phyloP scores from a whole-genome alignment of 2,329 filamentous ascomycete genomes.

The Rutstroemia sp. region DNA sequence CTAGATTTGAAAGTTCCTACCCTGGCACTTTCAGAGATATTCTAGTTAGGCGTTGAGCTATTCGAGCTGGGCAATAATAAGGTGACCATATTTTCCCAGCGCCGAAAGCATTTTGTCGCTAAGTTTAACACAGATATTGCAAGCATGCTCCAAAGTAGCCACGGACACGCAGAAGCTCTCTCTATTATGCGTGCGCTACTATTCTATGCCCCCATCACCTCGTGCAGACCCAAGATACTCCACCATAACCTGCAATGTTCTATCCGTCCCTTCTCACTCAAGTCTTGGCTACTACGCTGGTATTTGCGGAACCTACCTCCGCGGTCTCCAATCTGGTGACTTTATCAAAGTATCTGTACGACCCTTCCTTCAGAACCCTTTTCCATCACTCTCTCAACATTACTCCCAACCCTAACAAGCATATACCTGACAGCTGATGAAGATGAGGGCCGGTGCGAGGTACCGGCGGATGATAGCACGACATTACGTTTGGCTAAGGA shows the following conservation, averaged over 20 bases:
- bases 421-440: no score
- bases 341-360: not conserved
- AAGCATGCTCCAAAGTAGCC: not conserved
- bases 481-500: no score
- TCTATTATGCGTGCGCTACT: not conserved
- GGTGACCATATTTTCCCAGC: not conserved
- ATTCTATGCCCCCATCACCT: not conserved
- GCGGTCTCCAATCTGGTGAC: not conserved
- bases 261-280: not conserved
- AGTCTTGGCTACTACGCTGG: not conserved
- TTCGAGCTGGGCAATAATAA: not conserved
- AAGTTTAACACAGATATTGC: not conserved
- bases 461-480: no score
- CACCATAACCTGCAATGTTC: not conserved
- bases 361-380: not conserved
- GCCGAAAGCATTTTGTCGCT: not conserved
- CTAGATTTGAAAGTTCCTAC: constrained; percentile 1
- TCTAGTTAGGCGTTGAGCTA: not conserved
- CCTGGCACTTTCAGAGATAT: constrained; percentile 8
- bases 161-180: not conserved
- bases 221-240: not conserved
- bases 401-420: not conserved
- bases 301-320: not conserved
- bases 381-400: not conserved
- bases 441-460: no score